Percentiles rank a stretch among this genome's conserved stretches.
Evolutionary conservation across 2,329 filamentous ascomycete genomes (phyloP).

Genomic region (Phaeosphaeriaceae sp.): DNA sequence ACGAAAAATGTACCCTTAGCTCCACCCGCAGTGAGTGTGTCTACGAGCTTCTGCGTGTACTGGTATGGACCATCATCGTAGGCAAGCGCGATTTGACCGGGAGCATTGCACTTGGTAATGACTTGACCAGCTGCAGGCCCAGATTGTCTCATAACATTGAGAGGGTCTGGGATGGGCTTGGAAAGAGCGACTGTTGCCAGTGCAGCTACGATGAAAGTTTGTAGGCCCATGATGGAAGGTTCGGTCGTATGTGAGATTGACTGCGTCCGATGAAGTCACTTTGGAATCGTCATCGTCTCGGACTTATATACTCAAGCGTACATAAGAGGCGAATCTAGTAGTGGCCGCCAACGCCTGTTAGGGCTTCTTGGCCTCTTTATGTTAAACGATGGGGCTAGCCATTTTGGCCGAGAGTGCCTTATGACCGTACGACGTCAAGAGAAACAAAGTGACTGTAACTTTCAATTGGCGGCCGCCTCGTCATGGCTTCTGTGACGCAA

Average conservation of each 20-base stretch:
- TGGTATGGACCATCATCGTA: slow-evolving; percentile 49
- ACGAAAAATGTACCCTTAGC: slow-evolving; percentile 49
- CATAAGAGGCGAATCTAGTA: neutral
- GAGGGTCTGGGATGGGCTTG: neutral
- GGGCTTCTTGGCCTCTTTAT: neutral
- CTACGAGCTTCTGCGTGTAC: slow-evolving; percentile 43
- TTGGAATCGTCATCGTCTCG: neutral
- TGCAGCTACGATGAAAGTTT: neutral
- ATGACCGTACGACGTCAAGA: neutral
- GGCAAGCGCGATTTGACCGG: slow-evolving; percentile 41
- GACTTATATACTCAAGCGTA: neutral
- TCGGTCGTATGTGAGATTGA: neutral
- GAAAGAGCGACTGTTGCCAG: neutral
- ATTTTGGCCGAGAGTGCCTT: neutral
- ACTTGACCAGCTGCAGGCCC: neutral
- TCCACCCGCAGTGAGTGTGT: slow-evolving; percentile 39
- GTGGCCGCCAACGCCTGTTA: neutral
- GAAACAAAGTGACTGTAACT: neutral
- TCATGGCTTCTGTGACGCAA: neutral
- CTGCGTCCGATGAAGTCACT: neutral
- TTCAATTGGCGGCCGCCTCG: neutral
- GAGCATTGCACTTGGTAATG: slow-evolving; percentile 30
- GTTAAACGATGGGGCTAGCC: neutral
- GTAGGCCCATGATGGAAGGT: neutral
- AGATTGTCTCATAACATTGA: neutral